Evolutionary conservation across 805 yeast species (phyloP), one percentile per base, ranked within the genome.

Genomic region (Nakazawaea anatomiae): DNA sequence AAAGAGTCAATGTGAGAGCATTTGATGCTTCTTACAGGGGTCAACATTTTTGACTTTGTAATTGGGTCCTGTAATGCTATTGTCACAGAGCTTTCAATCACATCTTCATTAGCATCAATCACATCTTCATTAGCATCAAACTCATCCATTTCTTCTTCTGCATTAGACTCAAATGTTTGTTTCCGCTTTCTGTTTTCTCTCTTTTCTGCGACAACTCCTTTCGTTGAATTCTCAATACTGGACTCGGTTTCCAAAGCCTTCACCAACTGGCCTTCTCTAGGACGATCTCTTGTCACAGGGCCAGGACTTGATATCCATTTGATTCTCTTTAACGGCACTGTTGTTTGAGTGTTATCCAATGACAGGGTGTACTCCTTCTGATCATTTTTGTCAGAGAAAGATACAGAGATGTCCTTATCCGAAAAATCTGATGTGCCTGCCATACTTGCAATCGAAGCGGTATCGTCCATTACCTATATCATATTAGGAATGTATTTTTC

Each of bases 1-100:
- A 68, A 68, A 48, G 71, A 68, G 46, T 65, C 70, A 11, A 66
- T 46, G 53, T 68, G 72, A 1, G 71, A 62, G 52, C 72, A 68
- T 44, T 50, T 64, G 38, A 60, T 53, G 1, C 66, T 57, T 42
- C 67, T 52, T n/a, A 66, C 48, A 1, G 72, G 72, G 2, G 62
- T 64, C 4, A 48, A 52, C 51, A 67, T 42, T 39, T 60, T 47
- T 10, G 50, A 52, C n/a, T 68, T 67, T 1, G 69, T 60, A 2
- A 68, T 51, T 4, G 72, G 72, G 43, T 68, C 72, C 30, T 54
- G 49, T 25, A 68, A 51, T 0, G 70, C 63, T n/a, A 68, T 49
- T 31, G 61, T 48, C 52, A 65, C 53, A 1, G 61, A 58, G 28
- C 59, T 54, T 42, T 63, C 69, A 25, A 62, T 50, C 4, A 68